These are phyloP conservation scores for Penicillium egyptiacum DNA, from an alignment of 495 filamentous ascomycete species.

Conservation along the genomic window DNA sequence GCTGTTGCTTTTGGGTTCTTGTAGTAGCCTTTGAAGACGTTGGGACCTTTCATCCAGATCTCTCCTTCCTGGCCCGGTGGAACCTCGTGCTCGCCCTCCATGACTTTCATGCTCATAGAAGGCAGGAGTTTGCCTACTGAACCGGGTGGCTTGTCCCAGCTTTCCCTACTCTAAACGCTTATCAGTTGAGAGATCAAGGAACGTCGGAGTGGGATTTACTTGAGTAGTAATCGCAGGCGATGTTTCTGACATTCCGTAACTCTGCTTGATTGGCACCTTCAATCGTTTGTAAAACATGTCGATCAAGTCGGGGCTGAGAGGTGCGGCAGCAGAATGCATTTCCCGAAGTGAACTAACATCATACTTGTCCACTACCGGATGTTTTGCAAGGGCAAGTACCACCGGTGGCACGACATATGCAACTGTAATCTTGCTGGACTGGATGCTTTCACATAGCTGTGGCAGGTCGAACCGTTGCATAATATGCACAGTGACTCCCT, in stretches of 20 bases:
- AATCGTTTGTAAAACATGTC: constrained; percentile 63
- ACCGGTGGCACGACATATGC: constrained; percentile 74
- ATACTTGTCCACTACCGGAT: constrained; percentile 63
- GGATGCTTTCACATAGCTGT: constrained; percentile 61
- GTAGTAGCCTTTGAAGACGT: constrained; percentile 63
- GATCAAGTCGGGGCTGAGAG: constrained; percentile 68
- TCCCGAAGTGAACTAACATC: constrained; percentile 69
- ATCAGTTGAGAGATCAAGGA: neutral
- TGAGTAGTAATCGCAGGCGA: constrained; percentile 35
- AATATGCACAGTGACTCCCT: neutral
- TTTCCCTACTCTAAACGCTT: constrained; percentile 54
- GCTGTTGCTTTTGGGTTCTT: constrained; percentile 59
- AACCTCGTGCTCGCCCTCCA: constrained; percentile 43
- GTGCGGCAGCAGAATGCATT: constrained; percentile 75
- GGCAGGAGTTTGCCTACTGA: constrained; percentile 71
- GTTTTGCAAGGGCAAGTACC: constrained; percentile 65
- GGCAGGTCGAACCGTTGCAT: constrained; percentile 58
- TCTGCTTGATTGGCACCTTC: constrained; percentile 65
- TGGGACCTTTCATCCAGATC: constrained; percentile 53
- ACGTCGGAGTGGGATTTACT: neutral
- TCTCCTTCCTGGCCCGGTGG: constrained; percentile 50
- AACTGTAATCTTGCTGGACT: constrained; percentile 64
- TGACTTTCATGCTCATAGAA: constrained; percentile 67
- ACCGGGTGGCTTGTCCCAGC: constrained; percentile 63
- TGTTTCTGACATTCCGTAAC: constrained; percentile 70